These are phyloP conservation scores for Microcyclosporella mali DNA, from an alignment of 2,329 filamentous ascomycete genomes.

Conservation along the genomic window DNA sequence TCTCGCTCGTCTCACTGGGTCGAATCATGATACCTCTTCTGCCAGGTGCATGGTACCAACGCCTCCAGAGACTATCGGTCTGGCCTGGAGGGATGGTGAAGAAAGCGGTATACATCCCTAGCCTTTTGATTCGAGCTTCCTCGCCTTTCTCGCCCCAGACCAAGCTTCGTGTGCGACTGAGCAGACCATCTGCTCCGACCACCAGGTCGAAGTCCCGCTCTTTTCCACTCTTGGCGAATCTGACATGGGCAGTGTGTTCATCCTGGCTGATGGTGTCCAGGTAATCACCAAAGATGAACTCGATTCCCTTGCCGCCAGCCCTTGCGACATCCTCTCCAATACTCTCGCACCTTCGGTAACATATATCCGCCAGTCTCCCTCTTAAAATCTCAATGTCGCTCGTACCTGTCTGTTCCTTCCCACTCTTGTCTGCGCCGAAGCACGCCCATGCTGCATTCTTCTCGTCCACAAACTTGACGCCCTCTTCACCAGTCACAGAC, in stretches of 20 bases:
- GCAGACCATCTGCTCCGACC: slow-evolving; percentile 30
- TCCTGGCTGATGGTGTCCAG: slow-evolving; percentile 22
- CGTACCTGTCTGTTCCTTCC: slow-evolving; percentile 24
- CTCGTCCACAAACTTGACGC: slow-evolving; percentile 25
- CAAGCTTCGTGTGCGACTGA: slow-evolving; percentile 24
- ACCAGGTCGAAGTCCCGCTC: slow-evolving; percentile 23
- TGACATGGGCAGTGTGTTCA: slow-evolving; percentile 21
- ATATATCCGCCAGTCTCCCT: slow-evolving; percentile 23
- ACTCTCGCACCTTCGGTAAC: slow-evolving; percentile 17
- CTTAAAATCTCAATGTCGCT: slow-evolving; percentile 31
- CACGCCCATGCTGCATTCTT: slow-evolving; percentile 17
- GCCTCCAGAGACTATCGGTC: slow-evolving; percentile 26
- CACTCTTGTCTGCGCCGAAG: slow-evolving; percentile 23
- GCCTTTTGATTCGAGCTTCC: slow-evolving; percentile 9
- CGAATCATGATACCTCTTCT: slow-evolving; percentile 28
- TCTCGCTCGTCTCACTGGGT: slow-evolving; percentile 19
- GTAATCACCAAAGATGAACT: slow-evolving; percentile 28
- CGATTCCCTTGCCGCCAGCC: slow-evolving; percentile 23
- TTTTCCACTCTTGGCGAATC: slow-evolving; percentile 22
- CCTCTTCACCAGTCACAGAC: slow-evolving; percentile 25
- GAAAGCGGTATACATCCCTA: slow-evolving; percentile 29
- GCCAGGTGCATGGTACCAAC: slow-evolving; percentile 28
- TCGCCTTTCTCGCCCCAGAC: slow-evolving; percentile 24
- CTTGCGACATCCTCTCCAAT: slow-evolving; percentile 18
- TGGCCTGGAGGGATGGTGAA: slow-evolving; percentile 24